Evolutionary conservation across 352 stramenopile species (phyloP).

Genomic region (Phytophthora pseudosyringae): DNA sequence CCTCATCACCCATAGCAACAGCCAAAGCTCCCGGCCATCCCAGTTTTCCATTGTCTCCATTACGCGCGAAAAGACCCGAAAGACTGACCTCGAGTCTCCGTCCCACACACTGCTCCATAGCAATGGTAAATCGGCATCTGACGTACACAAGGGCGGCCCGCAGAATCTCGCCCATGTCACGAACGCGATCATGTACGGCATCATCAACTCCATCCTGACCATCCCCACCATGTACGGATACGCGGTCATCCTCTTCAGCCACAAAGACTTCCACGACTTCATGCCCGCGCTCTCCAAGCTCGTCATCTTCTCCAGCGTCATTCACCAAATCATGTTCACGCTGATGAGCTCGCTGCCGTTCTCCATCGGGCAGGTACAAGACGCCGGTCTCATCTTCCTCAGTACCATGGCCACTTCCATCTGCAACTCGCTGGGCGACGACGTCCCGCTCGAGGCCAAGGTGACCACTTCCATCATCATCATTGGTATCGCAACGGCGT

Average conservation of each 20-base stretch:
- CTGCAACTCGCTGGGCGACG: slow-evolving; percentile 71
- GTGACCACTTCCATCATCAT: slow-evolving; percentile 95
- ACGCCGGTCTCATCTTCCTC: slow-evolving; percentile 98
- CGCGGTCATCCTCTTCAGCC: slow-evolving; percentile 94
- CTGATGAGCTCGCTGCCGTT: slow-evolving; percentile 93
- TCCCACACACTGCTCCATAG: slow-evolving; percentile 36
- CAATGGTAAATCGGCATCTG: slow-evolving; percentile 13
- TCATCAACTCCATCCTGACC: slow-evolving; percentile 94
- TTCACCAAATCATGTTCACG: slow-evolving; percentile 94
- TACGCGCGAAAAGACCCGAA: slow-evolving; percentile 18
- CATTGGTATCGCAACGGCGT: slow-evolving; percentile 91
- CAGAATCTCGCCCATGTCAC: slow-evolving; percentile 46
- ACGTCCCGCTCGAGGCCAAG: slow-evolving; percentile 66
- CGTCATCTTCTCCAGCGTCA: slow-evolving; percentile 93
- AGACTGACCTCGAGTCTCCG: slow-evolving; percentile 25
- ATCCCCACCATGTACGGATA: slow-evolving; percentile 96
- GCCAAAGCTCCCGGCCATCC: slow-evolving; percentile 14
- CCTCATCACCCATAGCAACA: slow-evolving; percentile 2
- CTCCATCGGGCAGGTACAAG: slow-evolving; percentile 97
- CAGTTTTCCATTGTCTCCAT: slow-evolving; percentile 25
- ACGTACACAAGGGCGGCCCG: not conserved
- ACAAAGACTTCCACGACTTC: slow-evolving; percentile 86
- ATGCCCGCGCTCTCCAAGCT: slow-evolving; percentile 95
- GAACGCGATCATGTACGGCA: slow-evolving; percentile 82
- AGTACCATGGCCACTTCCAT: slow-evolving; percentile 93